A percentile compares a stretch with the other conserved stretches of the same genome.
These are phyloP conservation scores for Litsea cubeba DNA, from an alignment of 164 flowering plant species.

Conservation along the genomic window DNA sequence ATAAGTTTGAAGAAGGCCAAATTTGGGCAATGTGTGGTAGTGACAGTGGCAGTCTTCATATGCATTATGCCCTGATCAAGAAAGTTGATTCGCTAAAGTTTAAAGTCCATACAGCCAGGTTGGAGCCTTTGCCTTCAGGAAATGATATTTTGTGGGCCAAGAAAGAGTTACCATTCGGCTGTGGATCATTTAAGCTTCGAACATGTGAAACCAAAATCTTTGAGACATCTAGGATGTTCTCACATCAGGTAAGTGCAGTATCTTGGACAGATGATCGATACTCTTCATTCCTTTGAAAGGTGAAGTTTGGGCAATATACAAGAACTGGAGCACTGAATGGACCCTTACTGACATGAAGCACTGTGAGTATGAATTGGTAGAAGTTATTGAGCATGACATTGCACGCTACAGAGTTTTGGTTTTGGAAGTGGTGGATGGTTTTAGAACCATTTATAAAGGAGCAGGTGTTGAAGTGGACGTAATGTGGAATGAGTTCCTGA, in stretches of 20 bases:
- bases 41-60: conserved; percentile 53
- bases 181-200: conserved; percentile 40
- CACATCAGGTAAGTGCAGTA: conserved; percentile 34
- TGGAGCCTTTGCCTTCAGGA: conserved; percentile 17
- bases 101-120: conserved; percentile 36
- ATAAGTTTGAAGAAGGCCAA: conserved; percentile 43
- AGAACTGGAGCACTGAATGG: conserved; percentile 30
- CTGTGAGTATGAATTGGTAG: conserved; percentile 44
- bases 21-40: conserved; percentile 50
- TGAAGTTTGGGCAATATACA: conserved; percentile 71
- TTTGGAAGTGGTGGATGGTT: conserved; percentile 24
- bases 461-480: conserved; percentile 11
- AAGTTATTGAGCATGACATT: conserved; percentile 20
- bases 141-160: conserved; percentile 34
- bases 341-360: conserved; percentile 11
- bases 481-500: conserved; percentile 20
- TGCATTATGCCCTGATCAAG: conserved; percentile 43
- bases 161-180: conserved; percentile 35
- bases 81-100: conserved; percentile 19
- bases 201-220: neutral
- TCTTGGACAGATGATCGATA: conserved; percentile 22
- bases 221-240: conserved; percentile 27
- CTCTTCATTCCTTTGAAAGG: conserved; percentile 49
- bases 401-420: conserved; percentile 18
- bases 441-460: conserved; percentile 21